Conservation (phyloP, 805 yeast species). For the Yamadazyma endophytica region DNA sequence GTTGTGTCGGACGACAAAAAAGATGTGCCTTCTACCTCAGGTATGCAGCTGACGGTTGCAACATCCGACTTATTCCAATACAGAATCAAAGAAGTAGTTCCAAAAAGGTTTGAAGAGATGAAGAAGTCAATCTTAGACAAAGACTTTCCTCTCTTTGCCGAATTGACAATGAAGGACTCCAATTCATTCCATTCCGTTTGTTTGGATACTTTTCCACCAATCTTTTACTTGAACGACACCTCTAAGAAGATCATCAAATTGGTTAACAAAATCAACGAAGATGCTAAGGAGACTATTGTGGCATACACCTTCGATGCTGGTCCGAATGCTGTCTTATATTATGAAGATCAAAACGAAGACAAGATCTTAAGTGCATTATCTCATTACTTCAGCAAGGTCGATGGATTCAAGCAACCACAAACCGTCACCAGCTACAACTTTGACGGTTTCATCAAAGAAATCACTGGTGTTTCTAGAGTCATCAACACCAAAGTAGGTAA, state of each 20-base stretch:
- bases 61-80: slow-evolving; percentile 83
- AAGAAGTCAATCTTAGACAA: slow-evolving; percentile 65
- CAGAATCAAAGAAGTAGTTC: slow-evolving; percentile 80
- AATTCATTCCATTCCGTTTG: slow-evolving; percentile 99
- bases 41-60: slow-evolving; percentile 93
- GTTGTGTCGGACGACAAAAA: slow-evolving; percentile 93
- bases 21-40: slow-evolving; percentile 91
- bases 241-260: slow-evolving; percentile 77
- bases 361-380: slow-evolving; percentile 68
- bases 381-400: slow-evolving; percentile 51
- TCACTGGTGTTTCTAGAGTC: slow-evolving; percentile 75
- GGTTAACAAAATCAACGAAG: slow-evolving; percentile 71
- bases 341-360: slow-evolving; percentile 70
- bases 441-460: slow-evolving; percentile 44
- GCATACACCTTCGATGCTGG: slow-evolving; percentile 99
- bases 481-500: slow-evolving; percentile 84
- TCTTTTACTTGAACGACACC: slow-evolving; percentile 88
- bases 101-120: slow-evolving; percentile 81
- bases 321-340: slow-evolving; percentile 96
- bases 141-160: slow-evolving; percentile 79
- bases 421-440: slow-evolving; percentile 19
- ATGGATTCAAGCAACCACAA: slow-evolving; percentile 59
- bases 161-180: slow-evolving; percentile 92
- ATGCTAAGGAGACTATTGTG: slow-evolving; percentile 66
- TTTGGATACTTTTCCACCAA: slow-evolving; percentile 92